Evolutionary conservation across 73 alveolate species (phyloP).

Genomic region (Uronychia setigera): DNA sequence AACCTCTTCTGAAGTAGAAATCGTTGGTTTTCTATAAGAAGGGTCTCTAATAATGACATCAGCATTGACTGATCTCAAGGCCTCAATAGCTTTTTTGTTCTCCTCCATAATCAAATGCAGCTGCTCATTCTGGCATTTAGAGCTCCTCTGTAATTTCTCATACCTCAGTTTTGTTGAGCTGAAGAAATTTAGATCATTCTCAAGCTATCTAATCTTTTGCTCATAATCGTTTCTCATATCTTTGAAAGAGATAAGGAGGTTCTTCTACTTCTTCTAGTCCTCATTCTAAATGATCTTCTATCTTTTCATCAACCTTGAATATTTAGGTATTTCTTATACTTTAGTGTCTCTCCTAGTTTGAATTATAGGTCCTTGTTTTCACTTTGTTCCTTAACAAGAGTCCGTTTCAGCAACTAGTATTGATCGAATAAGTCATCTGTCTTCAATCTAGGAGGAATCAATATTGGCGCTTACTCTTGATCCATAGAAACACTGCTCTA

Average conservation of each 20-base stretch:
- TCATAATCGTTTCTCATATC: background rate
- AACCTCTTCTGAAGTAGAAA: background rate
- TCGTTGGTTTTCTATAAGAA: background rate
- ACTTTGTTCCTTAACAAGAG: background rate
- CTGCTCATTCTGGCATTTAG: background rate
- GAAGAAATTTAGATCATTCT: background rate
- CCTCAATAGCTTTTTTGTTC: background rate
- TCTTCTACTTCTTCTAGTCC: background rate
- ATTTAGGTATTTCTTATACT: background rate
- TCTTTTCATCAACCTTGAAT: background rate
- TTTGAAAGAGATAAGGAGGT: background rate
- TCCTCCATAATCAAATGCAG: background rate
- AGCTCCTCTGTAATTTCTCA: background rate
- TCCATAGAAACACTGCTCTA: background rate
- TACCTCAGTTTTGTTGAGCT: background rate
- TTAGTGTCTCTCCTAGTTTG: background rate
- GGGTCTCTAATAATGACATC: background rate
- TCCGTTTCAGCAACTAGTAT: background rate
- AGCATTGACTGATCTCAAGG: background rate
- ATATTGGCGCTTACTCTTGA: background rate
- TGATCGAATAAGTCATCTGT: background rate
- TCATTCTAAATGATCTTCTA: background rate
- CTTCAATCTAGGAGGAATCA: background rate
- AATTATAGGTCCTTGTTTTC: background rate
- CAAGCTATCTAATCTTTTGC: too few species aligned